A percentile compares a stretch with the other conserved stretches of the same genome.
Evolutionary conservation across 1,284 basidiomycete species (phyloP).

Genomic region (Phaffia rhodozyma): DNA sequence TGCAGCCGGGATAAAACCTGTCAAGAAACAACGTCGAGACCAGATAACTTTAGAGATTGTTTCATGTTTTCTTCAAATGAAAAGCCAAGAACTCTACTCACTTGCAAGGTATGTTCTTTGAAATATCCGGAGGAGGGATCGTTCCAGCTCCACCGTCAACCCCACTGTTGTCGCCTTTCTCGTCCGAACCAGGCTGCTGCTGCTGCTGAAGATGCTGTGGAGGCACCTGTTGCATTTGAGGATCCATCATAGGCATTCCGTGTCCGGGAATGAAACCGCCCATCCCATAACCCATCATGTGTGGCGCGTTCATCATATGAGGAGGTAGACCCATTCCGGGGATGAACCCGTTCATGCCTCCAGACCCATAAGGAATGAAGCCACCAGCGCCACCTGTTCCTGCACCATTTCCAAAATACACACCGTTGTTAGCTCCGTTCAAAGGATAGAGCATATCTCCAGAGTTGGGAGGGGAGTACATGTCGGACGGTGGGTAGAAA

Average conservation of each 20-base stretch:
- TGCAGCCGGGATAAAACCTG: conserved; percentile 18
- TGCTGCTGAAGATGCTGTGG: conserved; percentile 2
- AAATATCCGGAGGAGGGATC: conserved; percentile 16
- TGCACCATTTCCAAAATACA: too few species aligned
- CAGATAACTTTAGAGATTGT: too few species aligned
- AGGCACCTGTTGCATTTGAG: not conserved
- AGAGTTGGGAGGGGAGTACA: not conserved
- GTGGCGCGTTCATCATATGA: not conserved
- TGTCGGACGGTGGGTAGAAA: conserved; percentile 9
- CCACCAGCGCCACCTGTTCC: too few species aligned
- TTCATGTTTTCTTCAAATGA: not conserved
- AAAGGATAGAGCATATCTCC: conserved; percentile 4
- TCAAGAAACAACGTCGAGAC: not conserved
- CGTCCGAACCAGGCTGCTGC: conserved; percentile 7
- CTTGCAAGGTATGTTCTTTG: conserved; percentile 19
- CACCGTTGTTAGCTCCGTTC: not conserved
- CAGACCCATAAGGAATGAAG: too few species aligned
- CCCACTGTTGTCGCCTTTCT: not conserved
- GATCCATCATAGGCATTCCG: conserved; percentile 8
- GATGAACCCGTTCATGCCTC: not conserved
- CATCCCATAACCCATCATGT: not conserved
- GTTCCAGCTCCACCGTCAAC: conserved; percentile 15
- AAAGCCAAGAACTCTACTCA: not conserved
- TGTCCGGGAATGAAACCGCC: not conserved
- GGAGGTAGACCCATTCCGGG: not conserved